phyloP scores from a whole-genome alignment of 2,329 filamentous ascomycete species.

The Amphichorda felina region DNA sequence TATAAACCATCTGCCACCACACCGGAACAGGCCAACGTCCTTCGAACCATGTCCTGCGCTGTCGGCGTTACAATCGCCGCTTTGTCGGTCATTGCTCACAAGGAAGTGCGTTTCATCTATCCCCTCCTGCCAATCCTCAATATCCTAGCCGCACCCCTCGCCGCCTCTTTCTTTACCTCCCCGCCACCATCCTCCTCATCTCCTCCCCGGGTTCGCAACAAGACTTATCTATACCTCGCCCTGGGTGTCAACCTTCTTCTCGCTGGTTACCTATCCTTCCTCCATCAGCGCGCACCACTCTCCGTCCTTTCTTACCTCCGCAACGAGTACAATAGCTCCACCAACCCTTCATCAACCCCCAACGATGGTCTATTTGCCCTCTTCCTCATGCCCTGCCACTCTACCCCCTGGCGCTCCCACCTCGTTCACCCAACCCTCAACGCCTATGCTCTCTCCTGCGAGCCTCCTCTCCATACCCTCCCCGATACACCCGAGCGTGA shows the following conservation, averaged over 20 bases:
- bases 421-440: conserved; percentile 62
- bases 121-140: conserved; percentile 82
- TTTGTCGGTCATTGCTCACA: conserved; percentile 78
- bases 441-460: conserved; percentile 81
- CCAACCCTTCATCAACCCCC: conserved; percentile 22
- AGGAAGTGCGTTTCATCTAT: conserved; percentile 95
- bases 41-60: conserved; percentile 38
- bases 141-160: conserved; percentile 59
- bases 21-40: conserved; percentile 18
- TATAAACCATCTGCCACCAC: conserved; percentile 32
- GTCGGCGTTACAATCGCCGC: conserved; percentile 46
- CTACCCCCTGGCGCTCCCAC: conserved; percentile 87
- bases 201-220: conserved; percentile 32
- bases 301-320: conserved; percentile 66
- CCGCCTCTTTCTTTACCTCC: conserved; percentile 52
- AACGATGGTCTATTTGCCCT: conserved; percentile 48
- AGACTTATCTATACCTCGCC: conserved; percentile 41
- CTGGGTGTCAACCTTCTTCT: conserved; percentile 58
- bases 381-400: conserved; percentile 93
- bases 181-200: conserved; percentile 12
- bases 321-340: conserved; percentile 52
- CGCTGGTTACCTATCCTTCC: conserved; percentile 59
- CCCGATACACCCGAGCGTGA: conserved; percentile 49
- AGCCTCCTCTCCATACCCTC: conserved; percentile 63
- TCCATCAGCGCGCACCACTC: conserved; percentile 74